Percentiles rank a stretch among this genome's conserved stretches.
These are phyloP conservation scores for Solanum chacoense DNA, from an alignment of 305 asterid species.

Conservation along the genomic window DNA sequence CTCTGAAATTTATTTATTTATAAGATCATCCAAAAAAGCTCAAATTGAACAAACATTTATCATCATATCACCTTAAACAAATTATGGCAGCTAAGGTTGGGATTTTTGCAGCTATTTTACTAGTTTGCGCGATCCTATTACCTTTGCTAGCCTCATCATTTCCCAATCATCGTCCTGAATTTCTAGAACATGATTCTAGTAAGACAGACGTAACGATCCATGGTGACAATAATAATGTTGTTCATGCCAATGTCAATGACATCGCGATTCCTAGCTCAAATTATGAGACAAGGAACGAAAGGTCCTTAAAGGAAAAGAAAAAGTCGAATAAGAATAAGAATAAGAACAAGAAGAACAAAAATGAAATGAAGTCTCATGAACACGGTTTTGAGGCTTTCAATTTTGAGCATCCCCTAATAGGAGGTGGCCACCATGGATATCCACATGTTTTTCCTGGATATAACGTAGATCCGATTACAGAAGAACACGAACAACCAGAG, in stretches of 20 bases:
- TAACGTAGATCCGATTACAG: not conserved
- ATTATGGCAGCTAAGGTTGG: not conserved
- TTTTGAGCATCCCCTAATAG: not conserved
- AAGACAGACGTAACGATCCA: not conserved
- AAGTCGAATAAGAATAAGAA: not conserved
- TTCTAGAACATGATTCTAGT: conserved; percentile 3
- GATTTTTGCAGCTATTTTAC: not conserved
- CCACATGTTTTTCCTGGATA: not conserved
- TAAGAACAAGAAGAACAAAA: not conserved
- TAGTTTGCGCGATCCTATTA: not conserved
- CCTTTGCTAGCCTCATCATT: not conserved
- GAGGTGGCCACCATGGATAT: not conserved
- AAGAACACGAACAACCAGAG: not conserved
- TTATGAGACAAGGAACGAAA: not conserved
- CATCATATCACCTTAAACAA: not conserved
- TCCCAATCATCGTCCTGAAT: not conserved
- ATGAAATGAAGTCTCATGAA: not conserved
- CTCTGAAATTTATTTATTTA: not conserved
- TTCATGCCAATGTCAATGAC: not conserved
- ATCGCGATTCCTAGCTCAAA: not conserved
- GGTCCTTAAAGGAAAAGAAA: not conserved
- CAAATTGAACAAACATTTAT: not conserved
- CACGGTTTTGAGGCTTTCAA: not conserved
- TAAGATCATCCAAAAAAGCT: not conserved
- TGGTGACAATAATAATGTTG: not conserved